A percentile compares a stretch with the other conserved stretches of the same genome.
Conservation (phyloP, 2,329 filamentous ascomycete species). For the Byssothecium circinans region DNA sequence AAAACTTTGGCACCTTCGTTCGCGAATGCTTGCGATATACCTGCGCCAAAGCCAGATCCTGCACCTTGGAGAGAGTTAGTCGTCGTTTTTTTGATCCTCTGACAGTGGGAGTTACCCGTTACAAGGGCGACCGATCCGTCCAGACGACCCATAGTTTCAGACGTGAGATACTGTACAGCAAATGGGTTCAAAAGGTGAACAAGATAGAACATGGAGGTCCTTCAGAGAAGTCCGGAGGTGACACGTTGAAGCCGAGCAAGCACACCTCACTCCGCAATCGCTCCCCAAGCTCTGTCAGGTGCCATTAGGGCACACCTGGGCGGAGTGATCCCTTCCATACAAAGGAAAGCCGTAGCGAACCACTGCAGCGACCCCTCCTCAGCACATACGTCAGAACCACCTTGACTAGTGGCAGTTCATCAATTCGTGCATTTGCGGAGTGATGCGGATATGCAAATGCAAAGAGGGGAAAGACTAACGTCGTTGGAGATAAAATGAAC, state of each 20-base stretch:
- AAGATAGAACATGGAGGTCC: too few species aligned
- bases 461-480: constrained; percentile 15
- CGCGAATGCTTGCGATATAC: constrained; percentile 61
- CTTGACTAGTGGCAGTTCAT: too few species aligned
- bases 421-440: constrained; percentile 1
- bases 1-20: constrained; percentile 63
- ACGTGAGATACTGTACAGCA: not conserved
- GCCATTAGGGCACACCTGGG: not conserved
- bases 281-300: not conserved
- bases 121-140: constrained; percentile 60
- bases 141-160: constrained; percentile 44
- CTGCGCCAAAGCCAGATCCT: constrained; percentile 65
- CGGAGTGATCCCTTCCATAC: not conserved
- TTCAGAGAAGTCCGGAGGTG: not conserved
- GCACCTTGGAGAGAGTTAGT: constrained; percentile 47
- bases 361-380: too few species aligned
- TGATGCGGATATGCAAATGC: constrained; percentile 4
- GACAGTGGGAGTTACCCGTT: constrained; percentile 46
- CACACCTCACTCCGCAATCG: not conserved
- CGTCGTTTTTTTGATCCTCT: constrained; percentile 1
- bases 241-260: not conserved
- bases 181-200: not conserved
- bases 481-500: constrained; percentile 5
- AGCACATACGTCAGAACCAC: too few species aligned
- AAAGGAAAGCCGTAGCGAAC: not conserved